Conservation (phyloP, 2,329 filamentous ascomycete genomes). For the Cladophialophora chaetospira region DNA sequence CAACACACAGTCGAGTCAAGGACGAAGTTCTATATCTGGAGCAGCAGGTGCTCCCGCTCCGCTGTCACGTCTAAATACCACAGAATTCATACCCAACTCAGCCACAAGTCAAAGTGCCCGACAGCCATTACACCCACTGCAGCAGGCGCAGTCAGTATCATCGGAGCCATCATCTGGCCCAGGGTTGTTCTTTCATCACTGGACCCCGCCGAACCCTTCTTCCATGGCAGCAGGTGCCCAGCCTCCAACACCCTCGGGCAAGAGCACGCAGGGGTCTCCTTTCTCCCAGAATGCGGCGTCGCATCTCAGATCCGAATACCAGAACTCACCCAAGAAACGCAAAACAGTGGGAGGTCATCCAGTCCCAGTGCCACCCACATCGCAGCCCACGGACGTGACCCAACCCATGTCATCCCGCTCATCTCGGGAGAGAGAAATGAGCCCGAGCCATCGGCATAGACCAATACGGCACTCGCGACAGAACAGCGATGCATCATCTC, state of each 20-base stretch:
- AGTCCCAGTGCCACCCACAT: slow-evolving; percentile 54
- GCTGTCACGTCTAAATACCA: slow-evolving; percentile 48
- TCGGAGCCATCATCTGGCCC: slow-evolving; percentile 67
- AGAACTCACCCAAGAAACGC: slow-evolving; percentile 81
- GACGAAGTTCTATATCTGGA: slow-evolving; percentile 34
- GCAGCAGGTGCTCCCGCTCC: slow-evolving; percentile 35
- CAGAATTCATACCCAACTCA: slow-evolving; percentile 36
- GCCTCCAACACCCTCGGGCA: slow-evolving; percentile 74
- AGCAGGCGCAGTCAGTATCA: slow-evolving; percentile 53
- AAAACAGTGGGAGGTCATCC: slow-evolving; percentile 65
- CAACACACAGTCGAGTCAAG: slow-evolving; percentile 27
- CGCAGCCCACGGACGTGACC: slow-evolving; percentile 51
- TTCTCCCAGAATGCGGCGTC: slow-evolving; percentile 49
- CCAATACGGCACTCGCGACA: slow-evolving; percentile 63
- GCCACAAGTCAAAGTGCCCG: slow-evolving; percentile 40
- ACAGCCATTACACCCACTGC: slow-evolving; percentile 55
- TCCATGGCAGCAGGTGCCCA: slow-evolving; percentile 62
- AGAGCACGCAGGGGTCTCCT: slow-evolving; percentile 57
- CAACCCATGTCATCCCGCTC: slow-evolving; percentile 57
- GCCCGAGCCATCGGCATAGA: slow-evolving; percentile 58
- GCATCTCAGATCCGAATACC: slow-evolving; percentile 60
- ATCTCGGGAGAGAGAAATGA: slow-evolving; percentile 52
- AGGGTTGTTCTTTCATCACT: slow-evolving; percentile 88
- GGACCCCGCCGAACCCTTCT: slow-evolving; percentile 74
- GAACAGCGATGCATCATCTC: slow-evolving; percentile 63